These are phyloP conservation scores for Prunus yedoensis DNA, from an alignment of 331 rosid genomes.

Conservation along the genomic window DNA sequence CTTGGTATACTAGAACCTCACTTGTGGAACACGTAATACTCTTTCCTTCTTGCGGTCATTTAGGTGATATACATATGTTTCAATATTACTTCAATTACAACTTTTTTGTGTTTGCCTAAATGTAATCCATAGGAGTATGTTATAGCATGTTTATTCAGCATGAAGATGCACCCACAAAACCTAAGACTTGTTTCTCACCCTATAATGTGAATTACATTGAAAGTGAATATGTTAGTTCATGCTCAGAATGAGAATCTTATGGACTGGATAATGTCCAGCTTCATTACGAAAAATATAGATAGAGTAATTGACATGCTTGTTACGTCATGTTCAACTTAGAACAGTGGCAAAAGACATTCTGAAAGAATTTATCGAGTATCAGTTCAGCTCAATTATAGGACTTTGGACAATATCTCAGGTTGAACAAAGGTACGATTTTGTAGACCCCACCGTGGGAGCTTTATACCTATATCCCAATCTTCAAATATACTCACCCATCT, in stretches of 20 bases:
- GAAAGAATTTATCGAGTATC: background rate
- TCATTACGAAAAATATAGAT: background rate
- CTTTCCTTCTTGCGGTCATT: constrained; percentile 6
- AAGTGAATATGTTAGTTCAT: background rate
- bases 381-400: background rate
- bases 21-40: constrained; percentile 36
- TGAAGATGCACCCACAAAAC: background rate
- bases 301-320: background rate
- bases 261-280: background rate
- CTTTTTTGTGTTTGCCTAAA: background rate
- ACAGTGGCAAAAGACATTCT: background rate
- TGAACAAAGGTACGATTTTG: constrained; percentile 4
- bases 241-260: background rate
- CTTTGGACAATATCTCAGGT: constrained; percentile 3
- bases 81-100: background rate
- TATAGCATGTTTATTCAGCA: background rate
- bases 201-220: background rate
- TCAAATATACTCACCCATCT: background rate
- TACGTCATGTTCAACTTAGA: background rate
- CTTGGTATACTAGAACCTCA: constrained; percentile 50
- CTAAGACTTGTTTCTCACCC: background rate
- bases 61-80: background rate
- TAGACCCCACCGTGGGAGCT: constrained; percentile 5
- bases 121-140: background rate
- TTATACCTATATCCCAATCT: background rate